Conservation (phyloP, 352 stramenopile species). For the Globisporangium paroecandrum region DNA sequence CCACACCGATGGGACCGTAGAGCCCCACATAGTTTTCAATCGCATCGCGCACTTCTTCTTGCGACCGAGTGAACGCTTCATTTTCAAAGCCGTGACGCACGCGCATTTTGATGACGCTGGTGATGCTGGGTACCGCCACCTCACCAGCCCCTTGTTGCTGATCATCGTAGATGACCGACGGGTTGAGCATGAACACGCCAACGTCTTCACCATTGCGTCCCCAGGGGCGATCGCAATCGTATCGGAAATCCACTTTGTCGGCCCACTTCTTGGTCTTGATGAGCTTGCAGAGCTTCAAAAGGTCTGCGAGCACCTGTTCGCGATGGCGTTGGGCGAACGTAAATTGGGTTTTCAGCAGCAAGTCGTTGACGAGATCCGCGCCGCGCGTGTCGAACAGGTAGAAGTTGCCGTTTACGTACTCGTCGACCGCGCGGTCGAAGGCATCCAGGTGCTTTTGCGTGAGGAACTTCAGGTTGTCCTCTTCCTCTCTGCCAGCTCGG, state of each 20-base stretch:
- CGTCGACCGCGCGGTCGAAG: slow-evolving; percentile 52
- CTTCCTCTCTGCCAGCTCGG: too few relatives aligned
- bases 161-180: slow-evolving; percentile 46
- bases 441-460: slow-evolving; percentile 35
- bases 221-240: slow-evolving; percentile 65
- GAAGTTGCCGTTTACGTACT: slow-evolving; percentile 71
- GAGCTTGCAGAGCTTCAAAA: slow-evolving; percentile 49
- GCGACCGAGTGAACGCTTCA: slow-evolving; percentile 51
- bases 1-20: slow-evolving; percentile 59
- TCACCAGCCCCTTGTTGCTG: slow-evolving; percentile 17
- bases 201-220: slow-evolving; percentile 45
- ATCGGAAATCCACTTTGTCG: slow-evolving; percentile 75
- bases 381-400: slow-evolving; percentile 50
- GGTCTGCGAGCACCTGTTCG: slow-evolving; percentile 43
- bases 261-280: slow-evolving; percentile 64
- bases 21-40: slow-evolving; percentile 58
- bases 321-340: slow-evolving; percentile 46
- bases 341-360: slow-evolving; percentile 56
- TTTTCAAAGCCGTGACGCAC: slow-evolving; percentile 63
- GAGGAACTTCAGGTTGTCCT: slow-evolving; percentile 40
- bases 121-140: slow-evolving; percentile 45
- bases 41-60: slow-evolving; percentile 40
- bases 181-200: slow-evolving; percentile 48
- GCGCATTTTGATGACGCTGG: slow-evolving; percentile 59
- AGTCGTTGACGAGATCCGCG: slow-evolving; percentile 51